phyloP scores from a whole-genome alignment of 768 basidiomycete species.

The Ramaria sp. region DNA sequence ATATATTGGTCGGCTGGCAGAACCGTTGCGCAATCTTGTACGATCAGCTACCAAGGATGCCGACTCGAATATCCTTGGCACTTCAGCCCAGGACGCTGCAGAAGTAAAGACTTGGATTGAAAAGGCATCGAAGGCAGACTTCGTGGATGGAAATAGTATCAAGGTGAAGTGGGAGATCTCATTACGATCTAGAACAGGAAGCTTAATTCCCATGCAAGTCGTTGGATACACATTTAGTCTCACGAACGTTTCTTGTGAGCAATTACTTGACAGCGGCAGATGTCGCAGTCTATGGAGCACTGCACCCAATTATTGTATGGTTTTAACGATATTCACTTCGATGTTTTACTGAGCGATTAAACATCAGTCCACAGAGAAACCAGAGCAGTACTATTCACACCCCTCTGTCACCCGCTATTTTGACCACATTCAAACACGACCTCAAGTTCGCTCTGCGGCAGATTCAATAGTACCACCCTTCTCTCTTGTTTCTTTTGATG shows the following conservation, averaged over 20 bases:
- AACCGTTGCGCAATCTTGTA: conserved; percentile 48
- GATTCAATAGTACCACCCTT: conserved; percentile 38
- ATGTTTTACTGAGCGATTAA: neutral
- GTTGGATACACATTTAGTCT: conserved; percentile 57
- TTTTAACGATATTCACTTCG: neutral
- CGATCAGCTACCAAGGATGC: conserved; percentile 29
- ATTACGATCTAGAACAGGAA: neutral
- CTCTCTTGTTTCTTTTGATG: conserved; percentile 51
- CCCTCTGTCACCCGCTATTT: conserved; percentile 90
- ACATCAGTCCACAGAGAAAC: conserved; percentile 53
- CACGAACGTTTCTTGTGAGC: conserved; percentile 77
- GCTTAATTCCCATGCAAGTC: conserved; percentile 31
- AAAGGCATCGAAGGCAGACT: conserved; percentile 40
- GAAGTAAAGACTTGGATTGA: conserved; percentile 65
- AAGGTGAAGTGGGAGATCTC: conserved; percentile 30
- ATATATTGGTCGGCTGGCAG: conserved; percentile 19
- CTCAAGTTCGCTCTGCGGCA: conserved; percentile 49
- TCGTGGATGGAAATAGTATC: conserved; percentile 34
- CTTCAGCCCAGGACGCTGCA: conserved; percentile 46
- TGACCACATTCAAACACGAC: conserved; percentile 77
- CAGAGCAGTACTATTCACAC: conserved; percentile 63
- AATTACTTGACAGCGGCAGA: conserved; percentile 86
- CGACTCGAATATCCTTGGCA: conserved; percentile 32
- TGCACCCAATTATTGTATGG: conserved; percentile 75
- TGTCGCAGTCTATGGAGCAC: conserved; percentile 79